A percentile compares a stretch with the other conserved stretches of the same genome.
phyloP scores from a whole-genome alignment of 148 eudicot genomes.

The Oxyria digyna region DNA sequence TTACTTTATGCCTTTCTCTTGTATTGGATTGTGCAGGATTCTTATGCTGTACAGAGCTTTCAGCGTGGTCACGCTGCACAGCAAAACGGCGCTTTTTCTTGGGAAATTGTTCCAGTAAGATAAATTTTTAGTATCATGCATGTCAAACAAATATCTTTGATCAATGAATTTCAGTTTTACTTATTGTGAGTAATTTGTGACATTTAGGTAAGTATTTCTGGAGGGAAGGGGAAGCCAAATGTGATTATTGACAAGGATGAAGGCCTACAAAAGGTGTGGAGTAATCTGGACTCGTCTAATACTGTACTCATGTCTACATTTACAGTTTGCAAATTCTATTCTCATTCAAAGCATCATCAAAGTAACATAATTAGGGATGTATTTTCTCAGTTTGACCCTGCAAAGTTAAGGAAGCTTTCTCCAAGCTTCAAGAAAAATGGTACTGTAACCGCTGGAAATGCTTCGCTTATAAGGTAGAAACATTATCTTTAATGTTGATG shows the following conservation, averaged over 20 bases:
- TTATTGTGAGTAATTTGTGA: neutral
- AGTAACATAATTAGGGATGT: neutral
- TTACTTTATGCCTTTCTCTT: neutral
- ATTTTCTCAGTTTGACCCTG: constrained; percentile 58
- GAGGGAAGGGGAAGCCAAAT: constrained; percentile 51
- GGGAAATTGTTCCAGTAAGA: constrained; percentile 92
- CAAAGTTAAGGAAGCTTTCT: constrained; percentile 66
- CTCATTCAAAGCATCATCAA: no score
- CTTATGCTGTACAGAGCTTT: constrained; percentile 85
- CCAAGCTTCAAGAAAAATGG: constrained; percentile 86
- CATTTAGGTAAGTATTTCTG: constrained; percentile 53
- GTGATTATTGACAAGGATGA: constrained; percentile 60
- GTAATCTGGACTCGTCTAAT: neutral
- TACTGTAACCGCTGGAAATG: constrained; percentile 93
- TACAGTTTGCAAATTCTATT: neutral
- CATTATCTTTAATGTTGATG: constrained; percentile 11
- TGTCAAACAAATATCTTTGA: neutral
- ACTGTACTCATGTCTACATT: neutral
- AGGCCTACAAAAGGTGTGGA: constrained; percentile 55
- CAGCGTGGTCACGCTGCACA: constrained; percentile 78
- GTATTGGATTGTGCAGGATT: constrained; percentile 36
- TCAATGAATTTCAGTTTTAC: neutral
- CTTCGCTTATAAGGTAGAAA: constrained; percentile 78
- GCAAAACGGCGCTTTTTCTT: constrained; percentile 64
- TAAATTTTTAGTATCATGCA: neutral